These are phyloP conservation scores for Marsdenia floribunda DNA, from an alignment of 257 asterid genomes.

Conservation along the genomic window DNA sequence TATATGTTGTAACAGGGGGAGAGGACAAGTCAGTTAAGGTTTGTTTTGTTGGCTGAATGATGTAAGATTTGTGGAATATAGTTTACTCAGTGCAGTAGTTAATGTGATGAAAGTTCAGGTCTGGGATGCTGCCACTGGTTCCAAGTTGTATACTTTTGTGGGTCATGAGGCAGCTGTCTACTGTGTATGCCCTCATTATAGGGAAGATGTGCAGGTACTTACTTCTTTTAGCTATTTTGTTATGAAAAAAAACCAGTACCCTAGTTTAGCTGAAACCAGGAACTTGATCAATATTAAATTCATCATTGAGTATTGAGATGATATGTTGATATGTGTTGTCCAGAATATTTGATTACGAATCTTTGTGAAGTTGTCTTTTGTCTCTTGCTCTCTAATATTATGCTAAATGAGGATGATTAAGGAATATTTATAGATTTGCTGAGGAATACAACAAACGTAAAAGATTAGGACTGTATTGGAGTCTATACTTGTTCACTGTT, in stretches of 20 bases:
- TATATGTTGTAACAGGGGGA: slow-evolving; percentile 59
- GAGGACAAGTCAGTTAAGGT: slow-evolving; percentile 72
- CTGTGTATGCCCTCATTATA: slow-evolving; percentile 47
- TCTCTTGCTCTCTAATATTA: not conserved
- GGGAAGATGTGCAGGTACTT: slow-evolving; percentile 41
- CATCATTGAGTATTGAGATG: not conserved
- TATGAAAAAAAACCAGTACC: not conserved
- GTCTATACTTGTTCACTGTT: not conserved
- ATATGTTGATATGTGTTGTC: not conserved
- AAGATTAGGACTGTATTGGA: not conserved
- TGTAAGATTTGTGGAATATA: not conserved
- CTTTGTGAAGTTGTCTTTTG: not conserved
- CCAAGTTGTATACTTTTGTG: slow-evolving; percentile 38
- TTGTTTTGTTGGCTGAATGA: slow-evolving; percentile 7
- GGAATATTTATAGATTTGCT: slow-evolving; percentile 1
- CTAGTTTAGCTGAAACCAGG: not conserved
- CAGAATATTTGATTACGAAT: not conserved
- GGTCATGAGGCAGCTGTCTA: slow-evolving; percentile 57
- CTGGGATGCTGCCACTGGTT: slow-evolving; percentile 46
- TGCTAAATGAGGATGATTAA: not conserved
- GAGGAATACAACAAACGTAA: not conserved
- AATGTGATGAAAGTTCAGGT: slow-evolving; percentile 26
- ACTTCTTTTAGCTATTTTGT: not conserved
- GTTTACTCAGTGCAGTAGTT: not conserved
- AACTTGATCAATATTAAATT: not conserved